Evolutionary conservation across 495 filamentous ascomycete genomes (phyloP).

Genomic region (Neurospora tetraspora): DNA sequence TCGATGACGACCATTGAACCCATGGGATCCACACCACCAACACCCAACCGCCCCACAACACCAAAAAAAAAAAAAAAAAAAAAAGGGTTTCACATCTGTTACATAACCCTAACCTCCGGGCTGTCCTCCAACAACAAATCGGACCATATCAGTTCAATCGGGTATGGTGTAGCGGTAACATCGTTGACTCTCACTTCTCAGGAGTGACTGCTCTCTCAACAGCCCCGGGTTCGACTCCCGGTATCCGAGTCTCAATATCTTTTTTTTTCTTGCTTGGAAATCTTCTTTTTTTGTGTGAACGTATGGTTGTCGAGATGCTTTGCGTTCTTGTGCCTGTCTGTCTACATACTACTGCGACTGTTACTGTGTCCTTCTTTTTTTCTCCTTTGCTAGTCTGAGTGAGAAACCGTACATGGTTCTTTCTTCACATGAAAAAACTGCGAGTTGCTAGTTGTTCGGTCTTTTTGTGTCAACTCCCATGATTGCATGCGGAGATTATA

Average conservation of each 20-base stretch:
- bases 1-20: neutral
- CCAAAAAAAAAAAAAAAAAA: neutral
- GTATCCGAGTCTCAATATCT: neutral
- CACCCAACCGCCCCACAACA: neutral
- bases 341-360: too few species aligned
- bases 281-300: too few species aligned
- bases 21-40: neutral
- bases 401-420: too few species aligned
- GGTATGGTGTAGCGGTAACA: neutral
- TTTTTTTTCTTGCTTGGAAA: neutral
- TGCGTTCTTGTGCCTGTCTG: too few species aligned
- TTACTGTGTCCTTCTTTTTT: too few species aligned
- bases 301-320: too few species aligned
- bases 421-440: too few species aligned
- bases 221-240: neutral
- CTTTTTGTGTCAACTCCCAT: too few species aligned
- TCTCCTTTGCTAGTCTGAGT: too few species aligned
- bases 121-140: neutral
- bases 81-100: neutral
- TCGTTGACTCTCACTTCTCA: neutral
- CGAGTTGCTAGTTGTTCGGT: too few species aligned
- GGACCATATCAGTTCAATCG: slow-evolving; percentile 1
- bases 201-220: neutral
- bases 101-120: rapidly evolving
- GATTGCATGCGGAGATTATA: too few species aligned